Conservation (phyloP, 345 rosid genomes). For the Boechera stricta region DNA sequence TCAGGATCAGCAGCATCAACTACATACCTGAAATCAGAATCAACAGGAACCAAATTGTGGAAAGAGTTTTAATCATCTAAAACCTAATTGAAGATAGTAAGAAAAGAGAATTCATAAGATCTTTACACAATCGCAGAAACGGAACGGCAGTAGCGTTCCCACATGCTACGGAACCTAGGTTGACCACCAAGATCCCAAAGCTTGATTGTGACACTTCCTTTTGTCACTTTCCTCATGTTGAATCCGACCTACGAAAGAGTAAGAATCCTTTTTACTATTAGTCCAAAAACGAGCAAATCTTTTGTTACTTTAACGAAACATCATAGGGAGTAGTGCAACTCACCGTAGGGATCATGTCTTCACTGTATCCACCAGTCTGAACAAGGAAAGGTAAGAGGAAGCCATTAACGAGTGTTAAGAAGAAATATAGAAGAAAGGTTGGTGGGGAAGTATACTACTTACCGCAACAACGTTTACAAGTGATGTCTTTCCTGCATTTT, state of each 20-base stretch:
- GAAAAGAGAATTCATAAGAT: constrained; percentile 14
- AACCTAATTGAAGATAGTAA: not conserved
- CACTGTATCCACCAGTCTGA: constrained; percentile 89
- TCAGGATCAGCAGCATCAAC: constrained; percentile 95
- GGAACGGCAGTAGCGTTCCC: constrained; percentile 93
- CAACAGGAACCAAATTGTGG: constrained; percentile 2
- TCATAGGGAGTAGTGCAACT: constrained; percentile 34
- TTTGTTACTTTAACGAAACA: not conserved
- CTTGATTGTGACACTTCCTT: constrained; percentile 93
- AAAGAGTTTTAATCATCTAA: not conserved
- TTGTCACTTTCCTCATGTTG: constrained; percentile 95
- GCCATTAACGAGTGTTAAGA: constrained; percentile 28
- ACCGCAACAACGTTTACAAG: constrained; percentile 84
- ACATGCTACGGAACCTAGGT: constrained; percentile 96
- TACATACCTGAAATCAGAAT: constrained; percentile 59
- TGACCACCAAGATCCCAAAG: constrained; percentile 98
- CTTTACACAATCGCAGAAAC: constrained; percentile 88
- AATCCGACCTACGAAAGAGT: constrained; percentile 73
- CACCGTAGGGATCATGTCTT: constrained; percentile 93
- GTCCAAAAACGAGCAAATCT: not conserved
- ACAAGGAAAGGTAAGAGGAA: constrained; percentile 41
- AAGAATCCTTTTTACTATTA: not conserved
- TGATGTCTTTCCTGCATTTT: constrained; percentile 88
- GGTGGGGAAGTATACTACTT: constrained; percentile 48
- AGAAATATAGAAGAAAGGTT: not conserved